These are phyloP conservation scores for Hygrocybe coccinea DNA, from an alignment of 768 basidiomycete genomes.

Conservation along the genomic window DNA sequence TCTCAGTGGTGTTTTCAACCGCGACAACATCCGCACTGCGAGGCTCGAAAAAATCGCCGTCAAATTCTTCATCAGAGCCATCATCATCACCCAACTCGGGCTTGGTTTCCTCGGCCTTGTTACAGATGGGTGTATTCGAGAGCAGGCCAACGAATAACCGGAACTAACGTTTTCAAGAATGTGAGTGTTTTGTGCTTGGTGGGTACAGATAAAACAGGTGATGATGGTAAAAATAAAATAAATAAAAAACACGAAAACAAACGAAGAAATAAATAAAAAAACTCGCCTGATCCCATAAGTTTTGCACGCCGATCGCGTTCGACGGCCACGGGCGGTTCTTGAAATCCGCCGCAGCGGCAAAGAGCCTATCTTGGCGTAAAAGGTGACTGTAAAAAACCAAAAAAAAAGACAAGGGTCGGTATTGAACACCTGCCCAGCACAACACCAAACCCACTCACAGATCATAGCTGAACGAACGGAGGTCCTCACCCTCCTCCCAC, in stretches of 20 bases:
- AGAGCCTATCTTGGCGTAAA: conserved; percentile 50
- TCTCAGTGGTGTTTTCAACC: not conserved
- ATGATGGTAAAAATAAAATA: not conserved
- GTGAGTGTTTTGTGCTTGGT: too few species aligned
- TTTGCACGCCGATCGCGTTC: conserved; percentile 31
- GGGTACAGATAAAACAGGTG: too few species aligned
- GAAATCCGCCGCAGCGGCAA: conserved; percentile 58
- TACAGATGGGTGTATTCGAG: conserved; percentile 42
- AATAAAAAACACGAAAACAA: too few species aligned
- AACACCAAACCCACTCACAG: conserved; percentile 43
- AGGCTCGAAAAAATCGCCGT: not conserved
- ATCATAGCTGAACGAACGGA: conserved; percentile 43
- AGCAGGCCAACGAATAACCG: conserved; percentile 57
- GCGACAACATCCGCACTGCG: not conserved
- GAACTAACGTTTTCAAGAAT: conserved; percentile 41
- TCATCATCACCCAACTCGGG: conserved; percentile 29
- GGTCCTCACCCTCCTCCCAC: conserved; percentile 62
- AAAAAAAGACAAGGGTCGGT: too few species aligned
- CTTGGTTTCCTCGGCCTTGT: conserved; percentile 31
- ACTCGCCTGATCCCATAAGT: conserved; percentile 64
- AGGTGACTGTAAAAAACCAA: conserved; percentile 32
- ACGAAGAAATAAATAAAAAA: too few species aligned
- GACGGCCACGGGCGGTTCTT: conserved; percentile 40
- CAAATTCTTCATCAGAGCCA: conserved; percentile 4
- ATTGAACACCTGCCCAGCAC: too few species aligned